phyloP scores from a whole-genome alignment of 768 basidiomycete species.

The Grammothele lineata region DNA sequence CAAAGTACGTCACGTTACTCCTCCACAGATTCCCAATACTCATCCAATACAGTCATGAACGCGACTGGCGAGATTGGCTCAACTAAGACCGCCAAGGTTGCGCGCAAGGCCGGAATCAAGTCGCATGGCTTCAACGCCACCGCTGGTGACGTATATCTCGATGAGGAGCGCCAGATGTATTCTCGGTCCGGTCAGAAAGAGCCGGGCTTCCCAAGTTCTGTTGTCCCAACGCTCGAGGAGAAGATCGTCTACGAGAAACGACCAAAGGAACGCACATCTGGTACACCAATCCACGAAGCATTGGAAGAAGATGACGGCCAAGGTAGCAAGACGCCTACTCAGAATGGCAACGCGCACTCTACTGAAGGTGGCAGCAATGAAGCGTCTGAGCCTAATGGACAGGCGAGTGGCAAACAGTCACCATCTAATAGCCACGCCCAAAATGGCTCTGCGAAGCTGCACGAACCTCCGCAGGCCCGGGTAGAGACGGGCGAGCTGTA shows the following conservation, averaged over 20 bases:
- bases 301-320: constrained; percentile 16
- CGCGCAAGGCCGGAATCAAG: constrained; percentile 42
- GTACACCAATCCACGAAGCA: constrained; percentile 27
- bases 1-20: constrained; percentile 41
- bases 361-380: background rate
- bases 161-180: constrained; percentile 49
- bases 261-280: constrained; percentile 25
- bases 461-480: constrained; percentile 28
- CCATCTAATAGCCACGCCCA: background rate
- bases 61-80: constrained; percentile 36
- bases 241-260: constrained; percentile 47
- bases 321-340: background rate
- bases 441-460: constrained; percentile 2
- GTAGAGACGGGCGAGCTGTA: constrained; percentile 41
- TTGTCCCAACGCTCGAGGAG: constrained; percentile 70
- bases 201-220: constrained; percentile 55
- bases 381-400: background rate
- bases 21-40: background rate
- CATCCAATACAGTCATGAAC: constrained; percentile 32
- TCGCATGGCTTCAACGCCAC: constrained; percentile 35
- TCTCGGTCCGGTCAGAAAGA: constrained; percentile 46
- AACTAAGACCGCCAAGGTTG: constrained; percentile 30
- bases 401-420: background rate
- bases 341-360: background rate
- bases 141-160: constrained; percentile 38